Evolutionary conservation across 2,329 filamentous ascomycete species (phyloP), one percentile per base, ranked within the genome.

Genomic region (Cercospora citrullina): DNA sequence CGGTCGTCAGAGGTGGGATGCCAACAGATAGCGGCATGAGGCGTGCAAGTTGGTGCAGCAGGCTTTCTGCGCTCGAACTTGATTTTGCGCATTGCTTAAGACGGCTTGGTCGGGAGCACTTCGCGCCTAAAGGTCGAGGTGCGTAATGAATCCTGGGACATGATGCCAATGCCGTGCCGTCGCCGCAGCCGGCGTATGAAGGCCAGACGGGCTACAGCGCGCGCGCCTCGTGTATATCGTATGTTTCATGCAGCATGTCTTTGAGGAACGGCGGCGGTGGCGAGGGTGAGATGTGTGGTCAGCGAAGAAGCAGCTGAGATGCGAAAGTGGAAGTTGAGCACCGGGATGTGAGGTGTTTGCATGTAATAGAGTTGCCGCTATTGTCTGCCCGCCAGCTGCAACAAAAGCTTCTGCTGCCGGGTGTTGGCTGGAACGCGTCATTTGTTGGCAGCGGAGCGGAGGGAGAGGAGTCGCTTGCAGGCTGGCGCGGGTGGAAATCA

Each of bases 331-430:
- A 36, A 59, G 55, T 31, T 59, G 55, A 36, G 55, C 28, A 36
- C 55, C 28, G 28, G 55, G 28, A 59, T 59, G 55, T 59, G 55
- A 59, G 55, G 55, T 59, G 55, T 59, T 59, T 59, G 55, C 28
- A 33, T 59, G 9, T 59, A 28, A 58, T 33, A 59, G 55, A 59
- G 55, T 59, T 59, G 55, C 28, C 55, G 31, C 55, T 59, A 59
- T 36, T n/a, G 55, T 31, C 55, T 59, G n/a, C 31, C 55, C 14
- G 55, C 55, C 23, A 28, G 45, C 21, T 51, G 45, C 45, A 51
- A 58, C 53, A 21, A 59, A 36, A 59, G 55, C 55, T 58, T 58
- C 26, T 28, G 18, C 3, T n/a, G 51, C 23, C 23, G 7, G 21
- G 53, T 16, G 14, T 14, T 58, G 55, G 55, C 16, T 18, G 28